phyloP scores from a whole-genome alignment of 768 basidiomycete species.

The Amanita fuliginea region DNA sequence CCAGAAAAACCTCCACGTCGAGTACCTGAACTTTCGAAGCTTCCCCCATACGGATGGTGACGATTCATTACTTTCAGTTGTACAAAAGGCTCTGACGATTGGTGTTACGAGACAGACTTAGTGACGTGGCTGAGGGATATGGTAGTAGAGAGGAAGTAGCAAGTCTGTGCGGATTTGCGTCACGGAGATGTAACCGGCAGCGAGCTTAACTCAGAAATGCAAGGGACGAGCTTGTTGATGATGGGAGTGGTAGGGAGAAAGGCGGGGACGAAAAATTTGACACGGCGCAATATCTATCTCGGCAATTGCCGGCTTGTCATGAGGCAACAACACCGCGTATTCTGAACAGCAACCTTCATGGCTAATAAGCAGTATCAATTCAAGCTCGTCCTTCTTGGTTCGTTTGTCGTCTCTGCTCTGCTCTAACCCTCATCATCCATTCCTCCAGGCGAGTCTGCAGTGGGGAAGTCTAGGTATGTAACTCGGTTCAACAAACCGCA shows the following conservation, averaged over 20 bases:
- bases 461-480: slow-evolving; percentile 86
- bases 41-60: slow-evolving; percentile 76
- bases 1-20: slow-evolving; percentile 59
- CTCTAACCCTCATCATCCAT: slow-evolving; percentile 8
- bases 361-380: slow-evolving; percentile 82
- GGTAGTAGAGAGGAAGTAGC: slow-evolving; percentile 1
- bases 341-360: slow-evolving; percentile 40
- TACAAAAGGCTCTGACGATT: slow-evolving; percentile 12
- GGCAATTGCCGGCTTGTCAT: slow-evolving; percentile 19
- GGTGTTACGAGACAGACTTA: slow-evolving; percentile 13
- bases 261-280: slow-evolving; percentile 8
- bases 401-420: slow-evolving; percentile 14
- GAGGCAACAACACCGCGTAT: slow-evolving; percentile 12
- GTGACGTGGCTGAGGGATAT: slow-evolving; percentile 24
- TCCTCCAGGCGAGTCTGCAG: slow-evolving; percentile 82
- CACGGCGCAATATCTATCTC: slow-evolving; percentile 11
- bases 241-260: slow-evolving; percentile 9
- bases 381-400: slow-evolving; percentile 93
- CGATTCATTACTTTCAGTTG: slow-evolving; percentile 57
- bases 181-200: slow-evolving; percentile 3
- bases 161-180: slow-evolving; percentile 6
- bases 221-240: slow-evolving; percentile 8
- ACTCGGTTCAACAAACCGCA: slow-evolving; percentile 14
- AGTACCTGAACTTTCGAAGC: slow-evolving; percentile 38
- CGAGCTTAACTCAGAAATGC: slow-evolving; percentile 8